Evolutionary conservation across 2,329 filamentous ascomycete genomes (phyloP), one percentile per base, ranked within the genome.

Genomic region (Neofusicoccum parvum): DNA sequence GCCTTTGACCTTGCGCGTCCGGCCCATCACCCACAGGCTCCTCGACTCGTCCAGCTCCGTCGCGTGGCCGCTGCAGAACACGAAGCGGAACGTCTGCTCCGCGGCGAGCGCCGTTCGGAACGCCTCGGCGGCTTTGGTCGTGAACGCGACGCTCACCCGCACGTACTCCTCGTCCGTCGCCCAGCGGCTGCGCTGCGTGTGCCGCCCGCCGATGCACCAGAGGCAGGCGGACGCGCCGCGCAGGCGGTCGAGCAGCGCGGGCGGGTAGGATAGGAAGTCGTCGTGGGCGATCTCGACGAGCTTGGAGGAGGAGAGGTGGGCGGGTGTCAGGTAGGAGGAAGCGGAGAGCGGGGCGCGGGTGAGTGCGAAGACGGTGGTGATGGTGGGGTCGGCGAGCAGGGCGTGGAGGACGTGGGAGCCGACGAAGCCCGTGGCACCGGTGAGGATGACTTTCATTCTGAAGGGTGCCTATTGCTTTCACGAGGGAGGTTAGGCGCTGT

Each of bases 341-440:
- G 14, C 36, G 15, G 39, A 46, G 23, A 59, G 54, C 14, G 54
- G 39, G 6, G 39, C 15, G 41, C 54, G 54, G n/a, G 54, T 46
- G 39, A 59, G 46, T 17, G 48, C 34, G 23, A 34, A 7, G 41
- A 59, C 41, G 54, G 54, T 46, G 10, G 36, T 17, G 20, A 63
- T 7, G 46, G 48, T 15, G 9, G 37, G 48, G 60, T 63, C 48
- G 12, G 48, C 39, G 36, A 63, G 46, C 17, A 68, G 65, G n/a
- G 65, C 62, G 36, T 56, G 49, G 43, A 69, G 62, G 20, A 67
- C 39, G 43, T 50, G 63, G 9, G 65, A 65, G 11, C 68, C 68
- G 36, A 67, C 65, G 58, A 63, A 68, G 56, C 68, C 68, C 4
- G 67, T 69, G 37, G 67, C 67, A 43, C 68, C 68, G 15, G 58